phyloP scores from a whole-genome alignment of 1,284 basidiomycete species.

The Naganishia sp. region DNA sequence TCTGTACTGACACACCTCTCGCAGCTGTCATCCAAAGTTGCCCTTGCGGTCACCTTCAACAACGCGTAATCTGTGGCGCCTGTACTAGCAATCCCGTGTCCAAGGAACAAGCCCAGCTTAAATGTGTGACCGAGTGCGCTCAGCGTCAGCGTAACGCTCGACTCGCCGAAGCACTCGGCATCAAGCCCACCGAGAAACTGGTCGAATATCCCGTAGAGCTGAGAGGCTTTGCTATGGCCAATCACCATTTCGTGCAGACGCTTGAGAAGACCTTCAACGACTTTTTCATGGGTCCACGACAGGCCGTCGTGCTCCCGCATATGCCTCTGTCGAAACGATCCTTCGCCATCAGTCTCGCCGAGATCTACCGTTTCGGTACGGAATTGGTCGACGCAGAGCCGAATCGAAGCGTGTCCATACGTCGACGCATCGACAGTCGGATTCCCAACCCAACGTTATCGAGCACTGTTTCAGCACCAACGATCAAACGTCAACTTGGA shows the following conservation, averaged over 20 bases:
- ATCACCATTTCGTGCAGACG: slow-evolving; percentile 66
- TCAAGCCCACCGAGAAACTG: slow-evolving; percentile 56
- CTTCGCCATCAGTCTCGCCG: slow-evolving; percentile 73
- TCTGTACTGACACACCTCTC: slow-evolving; percentile 16
- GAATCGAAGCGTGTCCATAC: slow-evolving; percentile 71
- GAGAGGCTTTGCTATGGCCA: slow-evolving; percentile 61
- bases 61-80: slow-evolving; percentile 68
- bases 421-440: slow-evolving; percentile 75
- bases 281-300: slow-evolving; percentile 69
- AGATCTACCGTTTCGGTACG: slow-evolving; percentile 74
- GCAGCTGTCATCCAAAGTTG: slow-evolving; percentile 68
- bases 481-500: slow-evolving; percentile 36
- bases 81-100: slow-evolving; percentile 57
- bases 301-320: slow-evolving; percentile 72
- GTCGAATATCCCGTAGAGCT: slow-evolving; percentile 61
- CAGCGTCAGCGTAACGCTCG: slow-evolving; percentile 79
- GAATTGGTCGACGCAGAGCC: slow-evolving; percentile 84
- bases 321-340: slow-evolving; percentile 75
- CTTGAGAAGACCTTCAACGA: slow-evolving; percentile 79
- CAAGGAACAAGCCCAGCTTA: slow-evolving; percentile 58
- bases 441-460: slow-evolving; percentile 67
- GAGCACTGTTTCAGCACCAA: slow-evolving; percentile 53
- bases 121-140: slow-evolving; percentile 77
- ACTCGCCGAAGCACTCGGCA: slow-evolving; percentile 83
- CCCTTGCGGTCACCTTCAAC: slow-evolving; percentile 75